A percentile compares a stretch with the other conserved stretches of the same genome.
Evolutionary conservation across 768 basidiomycete species (phyloP).

Genomic region (Amanita molliuscula): DNA sequence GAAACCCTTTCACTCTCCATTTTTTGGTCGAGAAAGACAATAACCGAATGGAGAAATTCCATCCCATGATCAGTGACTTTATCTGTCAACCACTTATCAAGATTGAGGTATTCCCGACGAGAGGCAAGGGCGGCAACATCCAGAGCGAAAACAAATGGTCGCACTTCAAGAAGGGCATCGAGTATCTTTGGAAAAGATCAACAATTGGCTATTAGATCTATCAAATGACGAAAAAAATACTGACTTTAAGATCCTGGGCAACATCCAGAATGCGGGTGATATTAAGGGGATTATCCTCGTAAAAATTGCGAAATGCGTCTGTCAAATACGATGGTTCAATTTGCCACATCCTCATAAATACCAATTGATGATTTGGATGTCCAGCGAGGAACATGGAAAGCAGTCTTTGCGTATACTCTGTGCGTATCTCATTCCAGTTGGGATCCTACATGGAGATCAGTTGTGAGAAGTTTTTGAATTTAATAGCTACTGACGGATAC

Average conservation of each 20-base stretch:
- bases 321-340: conserved; percentile 80
- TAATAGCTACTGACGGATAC: conserved; percentile 53
- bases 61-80: conserved; percentile 74
- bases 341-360: conserved; percentile 96
- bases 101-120: conserved; percentile 85
- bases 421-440: conserved; percentile 79
- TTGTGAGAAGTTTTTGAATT: conserved; percentile 3
- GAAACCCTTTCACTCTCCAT: conserved; percentile 81
- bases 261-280: conserved; percentile 93
- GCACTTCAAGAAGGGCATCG: conserved; percentile 83
- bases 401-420: conserved; percentile 80
- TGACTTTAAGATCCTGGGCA: conserved; percentile 86
- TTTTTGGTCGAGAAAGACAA: conserved; percentile 86
- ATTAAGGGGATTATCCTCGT: conserved; percentile 85
- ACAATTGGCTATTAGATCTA: background rate
- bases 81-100: conserved; percentile 94
- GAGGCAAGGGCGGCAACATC: conserved; percentile 94
- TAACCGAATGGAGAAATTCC: conserved; percentile 80
- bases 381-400: conserved; percentile 86
- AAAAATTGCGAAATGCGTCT: conserved; percentile 84
- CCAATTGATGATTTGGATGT: conserved; percentile 91
- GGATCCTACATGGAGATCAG: conserved; percentile 41
- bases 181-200: conserved; percentile 50
- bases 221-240: background rate
- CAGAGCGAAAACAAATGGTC: conserved; percentile 81